phyloP scores from a whole-genome alignment of 371 early-diverging fungal species.

The Saksenaea vasiformis region DNA sequence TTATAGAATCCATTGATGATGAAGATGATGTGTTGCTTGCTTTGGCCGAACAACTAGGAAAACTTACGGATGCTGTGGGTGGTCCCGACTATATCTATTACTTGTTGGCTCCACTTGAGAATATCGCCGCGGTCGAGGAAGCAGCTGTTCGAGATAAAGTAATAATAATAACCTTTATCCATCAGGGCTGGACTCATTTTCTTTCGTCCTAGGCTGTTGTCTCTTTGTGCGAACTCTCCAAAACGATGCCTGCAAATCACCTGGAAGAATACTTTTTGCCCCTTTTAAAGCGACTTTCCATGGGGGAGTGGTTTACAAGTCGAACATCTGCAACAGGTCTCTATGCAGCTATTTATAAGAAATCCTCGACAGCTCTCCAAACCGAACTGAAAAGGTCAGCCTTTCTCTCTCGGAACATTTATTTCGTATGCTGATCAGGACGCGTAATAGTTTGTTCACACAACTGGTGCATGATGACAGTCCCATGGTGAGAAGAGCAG shows the following conservation, averaged over 20 bases:
- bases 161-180: no score
- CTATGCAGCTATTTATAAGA: conserved; percentile 81
- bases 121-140: conserved; percentile 96
- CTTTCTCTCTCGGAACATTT: not conserved
- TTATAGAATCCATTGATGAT: conserved; percentile 94
- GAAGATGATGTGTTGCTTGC: conserved; percentile 96
- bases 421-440: not conserved
- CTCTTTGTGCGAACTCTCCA: conserved; percentile 84
- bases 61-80: conserved; percentile 90
- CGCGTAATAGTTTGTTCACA: conserved; percentile 54
- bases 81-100: conserved; percentile 84
- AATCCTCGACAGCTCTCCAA: conserved; percentile 73
- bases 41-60: conserved; percentile 93
- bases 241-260: conserved; percentile 69
- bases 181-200: not conserved
- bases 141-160: conserved; percentile 96
- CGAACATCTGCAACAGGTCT: conserved; percentile 93
- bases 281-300: conserved; percentile 86
- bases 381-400: conserved; percentile 81
- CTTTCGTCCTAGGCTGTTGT: conserved; percentile 85
- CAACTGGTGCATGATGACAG: conserved; percentile 92
- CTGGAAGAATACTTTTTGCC: conserved; percentile 89
- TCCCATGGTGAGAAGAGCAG: conserved; percentile 97
- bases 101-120: conserved; percentile 91
- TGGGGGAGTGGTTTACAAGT: conserved; percentile 98